Evolutionary conservation across 2,329 filamentous ascomycete species (phyloP).

Genomic region (Xylaria hypoxylon): DNA sequence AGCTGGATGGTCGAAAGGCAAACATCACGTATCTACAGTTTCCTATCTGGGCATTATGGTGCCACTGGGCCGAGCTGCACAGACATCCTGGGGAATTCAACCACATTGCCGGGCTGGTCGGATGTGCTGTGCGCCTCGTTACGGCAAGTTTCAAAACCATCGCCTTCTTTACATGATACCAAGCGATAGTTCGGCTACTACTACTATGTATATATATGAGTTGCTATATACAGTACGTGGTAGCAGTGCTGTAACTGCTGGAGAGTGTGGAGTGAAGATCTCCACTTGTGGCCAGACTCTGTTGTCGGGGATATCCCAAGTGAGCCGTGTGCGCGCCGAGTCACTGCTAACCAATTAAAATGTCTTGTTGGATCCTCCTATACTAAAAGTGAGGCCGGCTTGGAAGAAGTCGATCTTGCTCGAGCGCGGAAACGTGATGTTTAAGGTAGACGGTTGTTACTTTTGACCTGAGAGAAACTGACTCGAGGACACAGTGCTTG

Average conservation of each 20-base stretch:
- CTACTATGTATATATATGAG: too few relatives aligned
- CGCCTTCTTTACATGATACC: slow-evolving; percentile 19
- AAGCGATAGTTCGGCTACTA: slow-evolving; percentile 16
- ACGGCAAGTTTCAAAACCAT: slow-evolving; percentile 16
- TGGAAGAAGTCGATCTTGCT: slow-evolving; percentile 18
- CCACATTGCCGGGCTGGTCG: slow-evolving; percentile 33
- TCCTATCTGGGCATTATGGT: slow-evolving; percentile 15
- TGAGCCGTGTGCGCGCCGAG: slow-evolving; percentile 19
- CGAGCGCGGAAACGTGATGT: slow-evolving; percentile 18
- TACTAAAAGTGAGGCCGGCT: slow-evolving; percentile 32
- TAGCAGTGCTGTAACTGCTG: slow-evolving; percentile 3
- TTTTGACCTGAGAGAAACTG: slow-evolving; percentile 19
- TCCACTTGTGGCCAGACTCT: slow-evolving; percentile 31
- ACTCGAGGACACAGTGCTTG: slow-evolving; percentile 26
- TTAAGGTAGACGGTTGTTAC: slow-evolving; percentile 7
- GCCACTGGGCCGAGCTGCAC: slow-evolving; percentile 28
- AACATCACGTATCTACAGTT: not conserved
- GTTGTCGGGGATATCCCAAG: slow-evolving; percentile 21
- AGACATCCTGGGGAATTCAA: slow-evolving; percentile 34
- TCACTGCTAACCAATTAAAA: slow-evolving; percentile 14
- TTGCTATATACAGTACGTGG: slow-evolving; percentile 19
- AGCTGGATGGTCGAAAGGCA: not conserved
- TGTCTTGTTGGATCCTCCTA: slow-evolving; percentile 17
- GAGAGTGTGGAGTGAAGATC: not conserved
- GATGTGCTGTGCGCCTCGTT: slow-evolving; percentile 11